Evolutionary conservation across 129 eudicot genomes (phyloP).

Genomic region (Sambucus nigra): DNA sequence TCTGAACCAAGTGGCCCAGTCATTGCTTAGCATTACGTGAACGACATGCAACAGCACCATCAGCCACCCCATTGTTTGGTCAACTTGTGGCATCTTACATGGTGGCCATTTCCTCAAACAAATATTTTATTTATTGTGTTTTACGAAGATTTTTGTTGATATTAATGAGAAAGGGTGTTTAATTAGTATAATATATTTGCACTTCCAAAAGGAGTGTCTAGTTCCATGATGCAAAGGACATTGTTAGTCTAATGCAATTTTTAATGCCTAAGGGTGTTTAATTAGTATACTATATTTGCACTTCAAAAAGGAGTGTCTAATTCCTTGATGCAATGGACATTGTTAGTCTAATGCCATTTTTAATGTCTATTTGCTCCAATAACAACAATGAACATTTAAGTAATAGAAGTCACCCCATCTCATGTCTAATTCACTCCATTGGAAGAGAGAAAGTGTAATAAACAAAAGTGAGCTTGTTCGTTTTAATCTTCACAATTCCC

Average conservation of each 20-base stretch:
- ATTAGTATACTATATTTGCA: neutral
- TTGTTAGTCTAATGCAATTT: constrained; percentile 2
- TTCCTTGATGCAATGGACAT: neutral
- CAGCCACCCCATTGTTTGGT: neutral
- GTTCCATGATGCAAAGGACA: neutral
- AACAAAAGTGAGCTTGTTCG: constrained; percentile 3
- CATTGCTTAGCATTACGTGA: no score
- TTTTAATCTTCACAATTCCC: neutral
- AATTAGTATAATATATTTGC: neutral
- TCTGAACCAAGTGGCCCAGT: no score
- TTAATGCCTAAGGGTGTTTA: no score
- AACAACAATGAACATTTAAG: neutral
- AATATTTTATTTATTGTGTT: neutral
- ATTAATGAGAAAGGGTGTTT: constrained; percentile 3
- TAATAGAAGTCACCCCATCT: constrained; percentile 10
- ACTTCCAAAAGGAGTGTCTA: neutral
- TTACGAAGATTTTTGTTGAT: neutral
- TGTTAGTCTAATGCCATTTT: neutral
- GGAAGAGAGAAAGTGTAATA: constrained; percentile 2
- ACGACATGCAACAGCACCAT: neutral
- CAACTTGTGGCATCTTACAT: neutral
- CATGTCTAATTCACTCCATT: constrained; percentile 8
- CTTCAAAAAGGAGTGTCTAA: no score
- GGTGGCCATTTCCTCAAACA: neutral
- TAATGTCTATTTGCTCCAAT: constrained; percentile 2